Percentiles rank a stretch among this genome's conserved stretches.
Evolutionary conservation across 2,329 filamentous ascomycete genomes (phyloP).

Genomic region (Sarocladiaceae sp.): DNA sequence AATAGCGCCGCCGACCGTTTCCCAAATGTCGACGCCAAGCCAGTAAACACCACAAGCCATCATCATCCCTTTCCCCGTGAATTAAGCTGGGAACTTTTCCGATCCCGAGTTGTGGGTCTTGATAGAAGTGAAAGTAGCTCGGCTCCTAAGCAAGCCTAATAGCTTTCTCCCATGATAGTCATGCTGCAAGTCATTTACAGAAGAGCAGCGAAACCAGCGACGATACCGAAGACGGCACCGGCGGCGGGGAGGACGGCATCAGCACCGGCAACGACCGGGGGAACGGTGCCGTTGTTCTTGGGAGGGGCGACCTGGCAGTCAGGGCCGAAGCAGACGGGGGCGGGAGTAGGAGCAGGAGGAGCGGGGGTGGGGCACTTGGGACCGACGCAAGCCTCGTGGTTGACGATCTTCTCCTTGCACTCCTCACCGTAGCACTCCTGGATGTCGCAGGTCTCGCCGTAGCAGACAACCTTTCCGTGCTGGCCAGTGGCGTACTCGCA

Average conservation of each 20-base stretch:
- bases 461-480: conserved; percentile 23
- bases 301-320: background rate
- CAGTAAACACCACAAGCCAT: background rate
- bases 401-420: conserved; percentile 27
- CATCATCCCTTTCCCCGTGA: too few relatives aligned
- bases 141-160: background rate
- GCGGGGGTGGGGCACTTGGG: conserved; percentile 17
- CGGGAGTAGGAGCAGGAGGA: conserved; percentile 7
- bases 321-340: background rate
- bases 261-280: conserved; percentile 1
- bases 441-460: conserved; percentile 19
- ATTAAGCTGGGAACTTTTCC: background rate
- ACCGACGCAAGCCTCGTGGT: conserved; percentile 22
- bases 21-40: background rate
- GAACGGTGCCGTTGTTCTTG: background rate
- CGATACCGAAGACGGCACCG: conserved; percentile 6
- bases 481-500: conserved; percentile 25
- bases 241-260: conserved; percentile 1
- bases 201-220: conserved; percentile 7
- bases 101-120: background rate
- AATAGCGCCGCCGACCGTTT: conserved; percentile 1
- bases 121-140: background rate
- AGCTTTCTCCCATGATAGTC: background rate
- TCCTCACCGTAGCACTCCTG: conserved; percentile 8
- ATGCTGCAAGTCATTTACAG: conserved; percentile 3